Evolutionary conservation across 306 rosid genomes (phyloP).

Genomic region (Glycine soja): DNA sequence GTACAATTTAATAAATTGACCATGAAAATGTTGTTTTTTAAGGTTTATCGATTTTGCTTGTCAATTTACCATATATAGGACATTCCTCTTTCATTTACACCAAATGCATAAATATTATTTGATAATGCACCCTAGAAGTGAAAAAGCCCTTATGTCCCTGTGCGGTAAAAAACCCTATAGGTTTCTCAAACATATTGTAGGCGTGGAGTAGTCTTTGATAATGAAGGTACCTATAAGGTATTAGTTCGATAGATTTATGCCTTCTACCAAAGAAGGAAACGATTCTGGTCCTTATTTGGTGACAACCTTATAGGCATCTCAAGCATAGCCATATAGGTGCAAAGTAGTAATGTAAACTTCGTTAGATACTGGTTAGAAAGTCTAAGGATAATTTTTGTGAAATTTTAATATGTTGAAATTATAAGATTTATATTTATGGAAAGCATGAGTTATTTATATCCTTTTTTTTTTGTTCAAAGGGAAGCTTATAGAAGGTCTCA

Average conservation of each 20-base stretch:
- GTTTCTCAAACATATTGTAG: background rate
- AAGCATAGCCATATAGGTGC: background rate
- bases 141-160: no score
- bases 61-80: no score
- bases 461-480: no score
- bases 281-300: background rate
- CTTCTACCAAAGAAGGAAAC: background rate
- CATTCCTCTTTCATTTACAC: no score
- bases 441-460: background rate
- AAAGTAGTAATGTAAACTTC: background rate
- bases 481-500: background rate
- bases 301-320: background rate
- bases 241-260: background rate
- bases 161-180: no score
- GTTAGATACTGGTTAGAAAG: background rate
- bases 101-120: no score
- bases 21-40: no score
- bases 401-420: background rate
- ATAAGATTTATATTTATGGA: background rate
- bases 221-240: background rate
- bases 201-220: slow-evolving; percentile 14
- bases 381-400: background rate
- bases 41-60: no score
- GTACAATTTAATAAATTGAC: no score
- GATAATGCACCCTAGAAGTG: no score